Base-by-base conservation (phyloP, 257 asterid genomes). In the Solanum corneliomulleri region DNA sequence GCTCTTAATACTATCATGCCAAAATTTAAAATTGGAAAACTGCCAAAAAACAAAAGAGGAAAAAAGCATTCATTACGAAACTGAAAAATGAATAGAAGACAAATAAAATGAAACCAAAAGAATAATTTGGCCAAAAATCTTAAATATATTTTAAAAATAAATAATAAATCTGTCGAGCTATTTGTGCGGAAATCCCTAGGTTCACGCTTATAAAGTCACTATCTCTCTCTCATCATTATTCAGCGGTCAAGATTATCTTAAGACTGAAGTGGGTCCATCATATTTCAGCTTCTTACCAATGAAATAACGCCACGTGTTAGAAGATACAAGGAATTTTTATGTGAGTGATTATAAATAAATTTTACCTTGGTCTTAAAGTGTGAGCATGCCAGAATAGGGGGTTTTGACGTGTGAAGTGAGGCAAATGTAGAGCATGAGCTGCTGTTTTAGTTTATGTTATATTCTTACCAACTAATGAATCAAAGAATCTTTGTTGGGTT, bases 401-500 rank as follows among this genome's bases (percentile, higher is more conserved):
- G 39, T 47, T 47, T 37, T 33, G 85, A 47, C 60, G 45, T 71
- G 78, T 71, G 78, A 86, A 70, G 76, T n/a, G 86, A 78, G 86
- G 86, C 88, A 86, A 89, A 68, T 82, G 87, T 83, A 89, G 87
- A 72, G 87, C 56, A 15, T 33, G 77, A 87, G 88, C 70, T 68
- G 41, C n/a, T 88, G 87, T 85, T 86, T 68, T 77, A 33, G 41
- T 31, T 85, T 88, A 88, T 88, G 56, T 86, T 27, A 45, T 80
- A 42, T 84, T 75, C 82, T 90, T 90, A 86, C 90, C 88, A 87
- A 87, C 89, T 91, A 86, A 81, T 88, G 85, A 87, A 89, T 85
- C 88, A 89, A 89, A 86, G 93, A 72, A 86, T 90, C 91, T 89
- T 86, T 56, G 84, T 86, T 80, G 85, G 88, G 87, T 84, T 84